Conservation (phyloP, 495 filamentous ascomycete genomes). For the Aspergillus affinis region DNA sequence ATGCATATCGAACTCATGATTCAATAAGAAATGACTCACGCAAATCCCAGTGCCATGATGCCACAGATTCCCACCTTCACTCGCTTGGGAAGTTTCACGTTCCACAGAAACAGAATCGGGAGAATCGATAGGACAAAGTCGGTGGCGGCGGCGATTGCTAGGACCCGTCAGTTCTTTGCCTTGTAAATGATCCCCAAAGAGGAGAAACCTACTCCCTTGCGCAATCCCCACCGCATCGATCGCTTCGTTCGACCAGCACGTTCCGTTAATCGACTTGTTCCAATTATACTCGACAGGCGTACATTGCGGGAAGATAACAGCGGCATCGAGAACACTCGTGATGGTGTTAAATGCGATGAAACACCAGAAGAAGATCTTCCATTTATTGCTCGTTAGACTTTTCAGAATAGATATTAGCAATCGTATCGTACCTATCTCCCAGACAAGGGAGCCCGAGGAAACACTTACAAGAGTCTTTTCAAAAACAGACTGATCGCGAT, state of each 20-base stretch:
- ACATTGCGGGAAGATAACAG: slow-evolving; percentile 8
- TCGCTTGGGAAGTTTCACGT: slow-evolving; percentile 8
- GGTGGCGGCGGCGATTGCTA: slow-evolving; percentile 3
- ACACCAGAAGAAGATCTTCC: slow-evolving; percentile 7
- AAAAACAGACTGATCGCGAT: slow-evolving; percentile 5
- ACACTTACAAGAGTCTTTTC: slow-evolving; percentile 4
- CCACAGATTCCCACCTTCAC: slow-evolving; percentile 6
- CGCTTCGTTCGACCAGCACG: slow-evolving; percentile 1
- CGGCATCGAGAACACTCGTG: slow-evolving; percentile 4
- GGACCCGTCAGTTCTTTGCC: neutral
- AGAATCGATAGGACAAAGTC: slow-evolving; percentile 4
- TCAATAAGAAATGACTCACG: neutral
- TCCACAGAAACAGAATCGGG: slow-evolving; percentile 5
- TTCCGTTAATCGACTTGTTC: slow-evolving; percentile 2
- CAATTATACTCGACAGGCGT: slow-evolving; percentile 3
- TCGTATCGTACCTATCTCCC: too few species aligned
- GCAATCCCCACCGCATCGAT: slow-evolving; percentile 6
- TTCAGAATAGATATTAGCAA: neutral
- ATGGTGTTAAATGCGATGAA: slow-evolving; percentile 10
- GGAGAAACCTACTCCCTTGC: slow-evolving; percentile 1
- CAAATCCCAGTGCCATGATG: slow-evolving; percentile 4
- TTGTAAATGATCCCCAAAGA: too few species aligned
- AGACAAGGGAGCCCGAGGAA: neutral
- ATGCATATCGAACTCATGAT: neutral
- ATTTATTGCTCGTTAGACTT: slow-evolving; percentile 8